Base-by-base conservation (phyloP, 2,329 filamentous ascomycete genomes). In the Pseudogymnoascus destructans region DNA sequence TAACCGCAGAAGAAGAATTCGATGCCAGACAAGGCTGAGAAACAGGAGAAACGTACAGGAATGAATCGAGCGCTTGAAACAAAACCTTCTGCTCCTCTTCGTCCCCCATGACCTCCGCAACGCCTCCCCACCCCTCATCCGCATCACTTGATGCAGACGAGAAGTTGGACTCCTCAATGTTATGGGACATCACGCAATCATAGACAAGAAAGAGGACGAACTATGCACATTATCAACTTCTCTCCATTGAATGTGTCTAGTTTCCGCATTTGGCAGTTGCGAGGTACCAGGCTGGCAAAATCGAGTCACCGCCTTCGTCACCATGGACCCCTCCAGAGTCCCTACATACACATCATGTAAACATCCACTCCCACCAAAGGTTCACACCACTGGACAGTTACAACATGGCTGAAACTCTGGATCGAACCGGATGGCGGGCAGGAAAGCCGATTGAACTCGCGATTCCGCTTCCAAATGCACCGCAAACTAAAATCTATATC, bases 51-150 rank as follows among this genome's bases (percentile, higher is more conserved):
- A 78, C 85, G 73, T 76, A 95, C 90, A 85, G 79, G 71, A 93
- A 97, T 9, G 92, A 96, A 73, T 95, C 89, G 57, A 97, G 73
- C 2, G 90, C 85, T 56, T 83, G 84, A 70, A 87, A 88, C 8
- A 97, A 79, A 55, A 95, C 89, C 61, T 79, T 79, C 55, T 83
- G 76, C 73, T 98, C 92, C 63, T 95, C 89, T 0, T 84, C 82
- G 66, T 96, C 90, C 8, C 81, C 75, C 55, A 86, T 35, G 35
- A 56, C 54, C 30, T 56, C 54, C 11, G n/a, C 35, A 36, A 27
- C 30, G 17, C 32, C 54, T 32, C 46, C 46, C 46, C 46, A 52
- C 46, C 46, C 46, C n/a, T 32, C 46, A 52, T 19, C 46, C 25
- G 46, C 46, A 52, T 52, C 46, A 30, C 46, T 52, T 30, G 46